Evolutionary conservation across 78 protist genomes (phyloP).

Genomic region (Dictyostelium intermedium): DNA sequence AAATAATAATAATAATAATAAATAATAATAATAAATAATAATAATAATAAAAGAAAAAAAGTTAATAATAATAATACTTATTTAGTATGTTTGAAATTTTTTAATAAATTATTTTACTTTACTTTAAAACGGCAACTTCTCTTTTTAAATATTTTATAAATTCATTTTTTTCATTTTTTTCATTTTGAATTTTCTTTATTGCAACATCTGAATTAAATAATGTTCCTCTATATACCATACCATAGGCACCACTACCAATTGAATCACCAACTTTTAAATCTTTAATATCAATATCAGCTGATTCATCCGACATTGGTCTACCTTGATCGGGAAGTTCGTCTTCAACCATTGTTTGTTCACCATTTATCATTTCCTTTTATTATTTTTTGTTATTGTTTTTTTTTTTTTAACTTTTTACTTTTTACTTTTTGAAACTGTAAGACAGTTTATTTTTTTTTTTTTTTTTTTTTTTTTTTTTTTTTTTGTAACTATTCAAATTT

Average conservation of each 20-base stretch:
- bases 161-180: conserved; percentile 35
- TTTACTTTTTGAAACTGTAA: neutral
- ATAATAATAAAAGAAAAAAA: neutral
- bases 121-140: conserved; percentile 78
- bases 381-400: neutral
- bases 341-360: neutral
- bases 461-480: neutral
- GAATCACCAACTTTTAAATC: conserved; percentile 19
- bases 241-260: conserved; percentile 69
- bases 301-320: conserved; percentile 27
- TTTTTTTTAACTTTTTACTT: no score
- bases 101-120: neutral
- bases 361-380: neutral
- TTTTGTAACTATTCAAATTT: neutral
- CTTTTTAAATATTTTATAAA: conserved; percentile 60
- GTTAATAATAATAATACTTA: neutral
- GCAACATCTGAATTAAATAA: conserved; percentile 61
- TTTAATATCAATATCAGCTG: conserved; percentile 62
- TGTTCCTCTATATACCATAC: conserved; percentile 48
- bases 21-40: neutral
- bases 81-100: no score
- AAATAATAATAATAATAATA: neutral
- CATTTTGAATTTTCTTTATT: conserved; percentile 41
- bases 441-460: neutral
- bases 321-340: conserved; percentile 34